A percentile compares a stretch with the other conserved stretches of the same genome.
Conservation (phyloP, 2,329 filamentous ascomycete genomes). For the Ophiostoma sp. region DNA sequence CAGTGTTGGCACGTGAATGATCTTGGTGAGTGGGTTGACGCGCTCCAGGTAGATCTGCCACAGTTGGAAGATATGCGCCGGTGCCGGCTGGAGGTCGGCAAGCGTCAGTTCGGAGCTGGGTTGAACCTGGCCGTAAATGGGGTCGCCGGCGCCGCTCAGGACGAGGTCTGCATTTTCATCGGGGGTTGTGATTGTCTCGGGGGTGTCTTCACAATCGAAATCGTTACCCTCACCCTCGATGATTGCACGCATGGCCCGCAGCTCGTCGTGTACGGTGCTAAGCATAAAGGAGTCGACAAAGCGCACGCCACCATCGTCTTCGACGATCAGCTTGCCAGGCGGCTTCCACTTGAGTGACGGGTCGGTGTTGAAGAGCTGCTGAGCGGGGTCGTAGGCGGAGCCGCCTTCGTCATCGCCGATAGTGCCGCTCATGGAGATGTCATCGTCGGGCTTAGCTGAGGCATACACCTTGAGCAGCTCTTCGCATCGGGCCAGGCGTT, state of each 20-base stretch:
- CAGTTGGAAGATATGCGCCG: conserved; percentile 61
- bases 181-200: conserved; percentile 43
- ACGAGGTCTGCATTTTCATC: conserved; percentile 50
- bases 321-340: conserved; percentile 49
- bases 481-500: conserved; percentile 54
- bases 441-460: conserved; percentile 30
- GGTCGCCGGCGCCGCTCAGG: conserved; percentile 32
- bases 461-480: conserved; percentile 55
- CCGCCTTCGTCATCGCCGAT: conserved; percentile 22
- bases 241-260: conserved; percentile 55
- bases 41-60: conserved; percentile 72
- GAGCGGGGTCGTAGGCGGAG: conserved; percentile 28
- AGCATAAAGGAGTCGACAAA: conserved; percentile 55
- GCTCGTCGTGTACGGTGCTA: conserved; percentile 51
- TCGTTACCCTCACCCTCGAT: conserved; percentile 51
- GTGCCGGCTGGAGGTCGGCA: conserved; percentile 56
- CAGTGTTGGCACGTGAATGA: conserved; percentile 65
- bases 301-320: conserved; percentile 49
- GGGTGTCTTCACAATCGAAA: conserved; percentile 37
- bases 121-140: conserved; percentile 28
- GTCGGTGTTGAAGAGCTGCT: conserved; percentile 31
- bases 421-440: conserved; percentile 22
- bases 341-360: conserved; percentile 39
- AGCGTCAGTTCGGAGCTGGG: conserved; percentile 35
- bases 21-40: conserved; percentile 67